A percentile compares a stretch with the other conserved stretches of the same genome.
Conservation (phyloP, 1,284 basidiomycete genomes). For the Ganoderma boninense region DNA sequence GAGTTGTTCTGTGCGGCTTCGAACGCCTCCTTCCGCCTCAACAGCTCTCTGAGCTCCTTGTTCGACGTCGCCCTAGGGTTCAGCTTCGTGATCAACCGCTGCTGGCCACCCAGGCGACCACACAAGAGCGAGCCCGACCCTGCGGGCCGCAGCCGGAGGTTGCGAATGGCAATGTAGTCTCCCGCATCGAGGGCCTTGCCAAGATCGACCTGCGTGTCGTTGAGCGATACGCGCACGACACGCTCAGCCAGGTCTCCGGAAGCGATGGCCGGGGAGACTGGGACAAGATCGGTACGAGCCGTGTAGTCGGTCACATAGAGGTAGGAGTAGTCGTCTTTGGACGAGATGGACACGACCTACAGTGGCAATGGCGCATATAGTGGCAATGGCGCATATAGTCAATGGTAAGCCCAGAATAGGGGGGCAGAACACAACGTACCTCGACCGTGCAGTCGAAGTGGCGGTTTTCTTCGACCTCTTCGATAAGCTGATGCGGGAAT, state of each 20-base stretch:
- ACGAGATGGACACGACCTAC: constrained; percentile 56
- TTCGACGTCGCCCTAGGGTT: constrained; percentile 46
- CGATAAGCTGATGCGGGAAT: constrained; percentile 56
- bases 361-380: too few species aligned
- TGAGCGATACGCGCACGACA: constrained; percentile 62
- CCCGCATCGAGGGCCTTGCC: constrained; percentile 52
- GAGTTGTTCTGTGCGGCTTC: constrained; percentile 16
- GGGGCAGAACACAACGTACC: constrained; percentile 45
- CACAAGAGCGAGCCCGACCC: constrained; percentile 42
- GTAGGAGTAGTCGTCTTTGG: constrained; percentile 44
- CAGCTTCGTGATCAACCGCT: constrained; percentile 57
- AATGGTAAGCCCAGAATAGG: not conserved
- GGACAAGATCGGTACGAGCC: constrained; percentile 51
- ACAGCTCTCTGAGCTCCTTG: constrained; percentile 41
- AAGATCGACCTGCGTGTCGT: constrained; percentile 55
- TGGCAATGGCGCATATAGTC: not conserved
- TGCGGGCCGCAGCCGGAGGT: constrained; percentile 56
- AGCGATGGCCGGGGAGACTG: constrained; percentile 34
- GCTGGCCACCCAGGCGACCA: constrained; percentile 64
- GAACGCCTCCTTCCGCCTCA: constrained; percentile 41
- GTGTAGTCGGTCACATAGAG: constrained; percentile 78
- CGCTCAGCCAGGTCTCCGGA: constrained; percentile 48
- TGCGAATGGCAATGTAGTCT: constrained; percentile 56
- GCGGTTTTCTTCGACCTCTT: constrained; percentile 50
- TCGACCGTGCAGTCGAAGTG: constrained; percentile 68